Evolutionary conservation across 768 basidiomycete genomes (phyloP).

Genomic region (Tephrocybe sp.): DNA sequence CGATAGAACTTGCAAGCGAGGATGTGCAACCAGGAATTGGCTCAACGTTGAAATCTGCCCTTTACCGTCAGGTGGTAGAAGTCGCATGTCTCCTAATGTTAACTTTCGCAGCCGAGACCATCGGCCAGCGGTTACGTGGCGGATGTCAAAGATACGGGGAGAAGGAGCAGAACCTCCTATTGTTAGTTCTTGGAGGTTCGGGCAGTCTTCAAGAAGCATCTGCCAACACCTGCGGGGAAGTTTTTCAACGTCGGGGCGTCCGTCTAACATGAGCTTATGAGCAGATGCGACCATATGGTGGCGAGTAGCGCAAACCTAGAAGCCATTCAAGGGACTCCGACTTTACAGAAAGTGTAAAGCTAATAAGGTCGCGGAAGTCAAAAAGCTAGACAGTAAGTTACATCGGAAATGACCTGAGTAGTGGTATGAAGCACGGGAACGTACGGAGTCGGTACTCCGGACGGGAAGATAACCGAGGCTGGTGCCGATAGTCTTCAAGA

Average conservation of each 20-base stretch:
- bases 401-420: constrained; percentile 6
- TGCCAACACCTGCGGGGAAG: constrained; percentile 38
- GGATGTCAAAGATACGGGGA: constrained; percentile 37
- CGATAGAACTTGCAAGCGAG: constrained; percentile 25
- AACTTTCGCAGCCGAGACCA: constrained; percentile 36
- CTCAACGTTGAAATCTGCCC: constrained; percentile 25
- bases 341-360: constrained; percentile 33
- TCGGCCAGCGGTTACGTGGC: constrained; percentile 33
- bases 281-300: neutral
- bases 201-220: constrained; percentile 39
- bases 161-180: constrained; percentile 36
- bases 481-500: constrained; percentile 32
- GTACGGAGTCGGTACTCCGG: constrained; percentile 31
- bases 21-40: constrained; percentile 33
- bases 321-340: constrained; percentile 37
- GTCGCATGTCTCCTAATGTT: constrained; percentile 32
- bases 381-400: constrained; percentile 27
- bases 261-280: constrained; percentile 20
- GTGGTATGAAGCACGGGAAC: constrained; percentile 16
- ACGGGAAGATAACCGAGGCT: constrained; percentile 33
- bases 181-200: constrained; percentile 36
- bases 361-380: constrained; percentile 33
- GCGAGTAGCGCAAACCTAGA: constrained; percentile 20
- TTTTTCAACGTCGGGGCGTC: constrained; percentile 33
- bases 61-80: constrained; percentile 24